These are phyloP conservation scores for Pythium rishiriense DNA, from an alignment of 352 stramenopile species.

Conservation along the genomic window DNA sequence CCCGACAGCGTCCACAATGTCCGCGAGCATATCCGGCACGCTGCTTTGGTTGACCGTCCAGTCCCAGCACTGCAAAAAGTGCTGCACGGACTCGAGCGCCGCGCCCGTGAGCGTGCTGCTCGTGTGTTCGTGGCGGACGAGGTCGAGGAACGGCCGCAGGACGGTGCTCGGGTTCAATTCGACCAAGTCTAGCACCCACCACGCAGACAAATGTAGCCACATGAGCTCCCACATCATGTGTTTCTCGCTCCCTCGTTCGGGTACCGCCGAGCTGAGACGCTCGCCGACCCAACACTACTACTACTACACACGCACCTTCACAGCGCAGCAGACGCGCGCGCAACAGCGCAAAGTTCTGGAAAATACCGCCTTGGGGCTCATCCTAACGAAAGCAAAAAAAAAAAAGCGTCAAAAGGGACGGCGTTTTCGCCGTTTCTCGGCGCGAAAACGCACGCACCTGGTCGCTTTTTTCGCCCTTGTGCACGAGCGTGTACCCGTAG, in stretches of 20 bases:
- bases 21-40: slow-evolving; percentile 53
- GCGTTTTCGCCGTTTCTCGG: neutral
- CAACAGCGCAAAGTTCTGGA: slow-evolving; percentile 64
- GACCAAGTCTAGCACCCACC: slow-evolving; percentile 46
- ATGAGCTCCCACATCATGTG: slow-evolving; percentile 12
- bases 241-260: neutral
- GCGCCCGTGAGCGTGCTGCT: slow-evolving; percentile 92
- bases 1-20: slow-evolving; percentile 91
- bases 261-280: no score
- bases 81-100: slow-evolving; percentile 93
- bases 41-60: slow-evolving; percentile 39
- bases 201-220: slow-evolving; percentile 1
- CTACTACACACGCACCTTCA: slow-evolving; percentile 47
- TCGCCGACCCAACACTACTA: neutral
- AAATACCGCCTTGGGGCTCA: slow-evolving; percentile 44
- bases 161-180: slow-evolving; percentile 63
- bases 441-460: slow-evolving; percentile 7
- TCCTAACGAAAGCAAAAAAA: slow-evolving; percentile 32
- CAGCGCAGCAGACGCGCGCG: slow-evolving; percentile 59
- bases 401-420: neutral
- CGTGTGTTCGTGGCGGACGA: slow-evolving; percentile 92
- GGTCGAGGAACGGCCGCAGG: slow-evolving; percentile 94
- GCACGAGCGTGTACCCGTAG: slow-evolving; percentile 51
- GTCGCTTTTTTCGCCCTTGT: slow-evolving; percentile 6
- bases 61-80: slow-evolving; percentile 91